Evolutionary conservation across 1,139 yeast genomes (phyloP), one percentile per base, ranked within the genome.

Genomic region (Wickerhamomyces sp.): DNA sequence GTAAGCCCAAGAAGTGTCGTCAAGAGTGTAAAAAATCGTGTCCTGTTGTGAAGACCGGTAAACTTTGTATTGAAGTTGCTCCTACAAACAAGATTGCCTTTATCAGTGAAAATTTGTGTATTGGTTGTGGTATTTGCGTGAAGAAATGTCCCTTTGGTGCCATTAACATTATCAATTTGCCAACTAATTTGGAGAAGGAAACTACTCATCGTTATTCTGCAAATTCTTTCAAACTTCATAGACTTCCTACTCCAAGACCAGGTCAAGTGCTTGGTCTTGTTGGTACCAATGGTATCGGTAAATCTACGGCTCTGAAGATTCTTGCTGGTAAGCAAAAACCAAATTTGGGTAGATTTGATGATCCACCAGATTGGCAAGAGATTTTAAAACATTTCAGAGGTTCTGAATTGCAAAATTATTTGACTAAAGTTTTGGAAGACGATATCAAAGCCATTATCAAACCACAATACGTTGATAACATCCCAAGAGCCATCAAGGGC

Each of bases 71-170:
- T 55, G 98, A 91, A 64, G 98, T 91, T 32, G 68, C 87, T 1
- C 95, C 97, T 41, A 73, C 82, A 20, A 79, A 86, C 41, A 91
- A 91, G 60, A 87, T 91, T 56, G 95, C 97, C 17, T 91, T 89
- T 60, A 86, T 91, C 44, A 86, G 96, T n/a, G 98, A 91, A 62
- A 85, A 70, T 28, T 70, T 91, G 58, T 91, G 98, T 75, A 91
- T 91, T 55, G 98, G 98, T 60, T 91, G 98, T 71, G 98, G 98
- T 88, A 91, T 91, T 54, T 91, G 98, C 73, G 95, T 88, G 34
- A 91, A 91, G 64, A 91, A 88, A 61, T 91, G 98, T 66, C 98
- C 98, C 20, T 91, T 91, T 58, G 95, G 89, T 54, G 98, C 98
- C 48, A 89, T 91, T 54, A 83, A 77, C 57, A 89, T 91, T 59